Evolutionary conservation across 768 basidiomycete genomes (phyloP).

Genomic region (Bullera alba): DNA sequence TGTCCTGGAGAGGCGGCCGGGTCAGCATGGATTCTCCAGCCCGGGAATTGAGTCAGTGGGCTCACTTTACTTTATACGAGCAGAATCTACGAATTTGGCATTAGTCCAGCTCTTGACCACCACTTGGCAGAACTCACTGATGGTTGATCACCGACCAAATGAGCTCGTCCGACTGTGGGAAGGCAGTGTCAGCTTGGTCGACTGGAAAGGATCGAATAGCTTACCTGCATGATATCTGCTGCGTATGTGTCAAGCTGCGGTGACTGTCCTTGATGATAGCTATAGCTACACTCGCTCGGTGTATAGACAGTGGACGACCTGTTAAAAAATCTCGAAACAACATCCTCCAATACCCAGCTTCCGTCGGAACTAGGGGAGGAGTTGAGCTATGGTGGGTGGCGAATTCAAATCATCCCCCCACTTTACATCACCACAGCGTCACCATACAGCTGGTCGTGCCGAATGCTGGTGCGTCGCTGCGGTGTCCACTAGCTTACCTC

Average conservation of each 20-base stretch:
- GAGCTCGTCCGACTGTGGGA: conserved; percentile 69
- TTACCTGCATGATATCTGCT: conserved; percentile 35
- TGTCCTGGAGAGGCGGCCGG: conserved; percentile 56
- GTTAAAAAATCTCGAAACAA: too few relatives aligned
- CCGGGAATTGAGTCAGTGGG: conserved; percentile 7
- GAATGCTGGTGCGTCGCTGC: too few relatives aligned
- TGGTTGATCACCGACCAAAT: conserved; percentile 94
- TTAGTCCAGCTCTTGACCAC: too few relatives aligned
- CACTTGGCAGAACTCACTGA: conserved; percentile 33
- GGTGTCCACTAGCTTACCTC: too few relatives aligned
- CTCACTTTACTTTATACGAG: conserved; percentile 99
- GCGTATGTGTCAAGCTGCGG: neutral
- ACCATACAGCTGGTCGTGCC: too few relatives aligned
- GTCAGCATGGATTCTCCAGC: neutral
- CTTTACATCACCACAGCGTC: too few relatives aligned
- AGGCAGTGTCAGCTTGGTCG: neutral
- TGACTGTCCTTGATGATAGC: neutral
- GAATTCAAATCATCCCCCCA: too few relatives aligned
- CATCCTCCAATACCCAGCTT: too few relatives aligned
- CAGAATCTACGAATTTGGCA: conserved; percentile 87
- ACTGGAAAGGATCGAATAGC: conserved; percentile 4
- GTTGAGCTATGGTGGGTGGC: too few relatives aligned
- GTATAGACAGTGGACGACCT: too few relatives aligned
- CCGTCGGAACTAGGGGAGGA: too few relatives aligned
- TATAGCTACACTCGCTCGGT: too few relatives aligned